Evolutionary conservation across 2,329 filamentous ascomycete species (phyloP), one percentile per base, ranked within the genome.

Genomic region (Neonectria hederae): DNA sequence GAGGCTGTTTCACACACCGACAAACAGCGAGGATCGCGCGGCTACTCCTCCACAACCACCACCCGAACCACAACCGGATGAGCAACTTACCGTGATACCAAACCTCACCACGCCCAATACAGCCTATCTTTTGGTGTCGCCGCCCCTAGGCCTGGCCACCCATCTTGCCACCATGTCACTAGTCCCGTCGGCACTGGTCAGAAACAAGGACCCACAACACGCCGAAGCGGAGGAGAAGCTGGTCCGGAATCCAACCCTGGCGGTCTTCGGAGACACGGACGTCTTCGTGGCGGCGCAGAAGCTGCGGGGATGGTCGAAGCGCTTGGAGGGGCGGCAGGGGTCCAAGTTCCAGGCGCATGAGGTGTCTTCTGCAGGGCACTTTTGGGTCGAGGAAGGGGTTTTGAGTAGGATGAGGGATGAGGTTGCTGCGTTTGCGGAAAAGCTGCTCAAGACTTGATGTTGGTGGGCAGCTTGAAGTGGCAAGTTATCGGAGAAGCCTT

Each of bases 221-320:
- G 59, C 74, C 56, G 76, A 67, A 1, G 81, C 83, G 1, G 86
- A 89, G 60, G 78, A 80, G 55, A 89, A 91, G 72, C 80, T 92
- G 53, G 78, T 87, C 1, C 76, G 79, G 2, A 84, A 89, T 71
- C 83, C 84, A 1, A 90, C 90, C 0, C 76, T 97, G 35, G 89
- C 88, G 0, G 78, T 97, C 0, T 97, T 90, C 73, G 95, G 94
- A 1, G 87, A 90, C 54, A 82, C 86, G 4, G 94, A 98, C 76
- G 79, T 84, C 0, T 97, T 97, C 68, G 89, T 92, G 1, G 86
- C 89, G 1, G 82, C 82, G 4, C 85, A 83, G 62, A 92, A 87
- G 76, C 81, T 94, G 69, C 84, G 86, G 11, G 79, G 82, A 1
- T 97, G 94, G 94, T 82, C 83, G 10, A 79, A 80, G 43, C 83